Evolutionary conservation across 768 basidiomycete genomes (phyloP), one percentile per base, ranked within the genome.

Genomic region (Lactarius pseudohatsudake): DNA sequence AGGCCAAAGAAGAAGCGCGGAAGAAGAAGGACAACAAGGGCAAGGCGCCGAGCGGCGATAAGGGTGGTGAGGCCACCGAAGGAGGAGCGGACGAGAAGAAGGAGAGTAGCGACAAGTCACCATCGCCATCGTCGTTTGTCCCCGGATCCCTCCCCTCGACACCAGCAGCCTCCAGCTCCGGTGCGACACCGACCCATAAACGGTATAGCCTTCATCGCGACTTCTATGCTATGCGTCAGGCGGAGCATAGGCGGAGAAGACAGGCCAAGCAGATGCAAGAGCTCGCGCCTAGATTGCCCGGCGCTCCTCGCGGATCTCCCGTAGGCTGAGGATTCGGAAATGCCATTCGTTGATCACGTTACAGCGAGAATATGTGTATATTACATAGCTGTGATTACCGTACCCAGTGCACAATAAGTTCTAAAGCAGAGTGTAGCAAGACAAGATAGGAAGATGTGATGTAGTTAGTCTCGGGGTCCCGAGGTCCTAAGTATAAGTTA

Each of bases 161-260:
- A 3, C 58, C 74, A 2, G 66, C 76, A 16, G 20, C 57, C 26
- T 15, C 50, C 20, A 22, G 40, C 16, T 54, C 60, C 13, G 57
- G 61, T 3, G n/a, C 56, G 58, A 74, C 79, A 30, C 79, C 85
- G 15, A 77, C 81, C 15, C 94, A 96, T 78, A 82, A 89, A 72
- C 85, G 86, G 68, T 97, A 88, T 73, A 79, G 82, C 10, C 80
- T 97, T n/a, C 93, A 96, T 77, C 84, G 93, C 47, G 85, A 90
- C 68, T 86, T 91, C 67, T 97, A 91, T 74, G 79, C 82, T 76
- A 87, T 96, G 84, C 85, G 95, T 30, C 84, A 86, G 66, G 78
- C 80, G 13, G 93, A 94, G 72, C 89, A 93, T 72, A 84, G 87
- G 41, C 87, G 83, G 75, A 82, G 84, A 59, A 81, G 84, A 74